Base-by-base conservation (phyloP, 2,329 filamentous ascomycete genomes). In the Beauveria caledonica region DNA sequence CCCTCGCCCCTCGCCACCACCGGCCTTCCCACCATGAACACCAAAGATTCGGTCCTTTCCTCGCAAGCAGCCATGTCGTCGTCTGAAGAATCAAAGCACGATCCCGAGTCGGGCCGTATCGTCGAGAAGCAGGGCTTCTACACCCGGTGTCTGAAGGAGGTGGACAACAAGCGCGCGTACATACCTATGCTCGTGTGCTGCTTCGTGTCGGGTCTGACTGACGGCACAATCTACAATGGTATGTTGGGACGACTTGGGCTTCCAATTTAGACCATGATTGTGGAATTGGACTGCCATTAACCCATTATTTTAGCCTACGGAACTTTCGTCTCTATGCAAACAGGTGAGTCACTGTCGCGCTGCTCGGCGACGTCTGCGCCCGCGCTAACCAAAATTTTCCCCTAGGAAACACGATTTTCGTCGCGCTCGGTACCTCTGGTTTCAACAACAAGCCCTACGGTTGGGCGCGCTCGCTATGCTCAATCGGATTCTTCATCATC, bases 341-440 rank as follows among this genome's bases (percentile, higher is more conserved):
- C 74, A 27, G 63, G 64, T 68, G 65, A 55, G 61, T 60, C 33
- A 29, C 49, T 8, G 17, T 39, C 39, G 29, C 40, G 44, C 21
- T n/a, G 15, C 51, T 48, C 39, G 25, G 33, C 46, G 23, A 39
- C 5, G 17, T 3, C 21, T 15, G 11, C 21, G 36, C 33, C 10
- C n/a, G 5, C 4, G 13, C 59, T 60, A 33, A 52, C 46, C 23
- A 13, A 29, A 25, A 40, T 4, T 15, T 36, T 29, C 5, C 45
- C 33, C 15, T 15, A 72, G 83, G 83, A 44, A 86, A 86, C 70
- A 86, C 84, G 10, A 80, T 86, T 65, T 85, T 86, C 71, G 76
- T 86, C 44, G 83, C 80, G 19, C 79, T 86, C 23, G 83, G 82
- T 60, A 79, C 81, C 13, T 78, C 82, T 3, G 71, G 72, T 33